Base-by-base conservation (phyloP, 2,329 filamentous ascomycete species). In the Xylariomycetidae sp. region DNA sequence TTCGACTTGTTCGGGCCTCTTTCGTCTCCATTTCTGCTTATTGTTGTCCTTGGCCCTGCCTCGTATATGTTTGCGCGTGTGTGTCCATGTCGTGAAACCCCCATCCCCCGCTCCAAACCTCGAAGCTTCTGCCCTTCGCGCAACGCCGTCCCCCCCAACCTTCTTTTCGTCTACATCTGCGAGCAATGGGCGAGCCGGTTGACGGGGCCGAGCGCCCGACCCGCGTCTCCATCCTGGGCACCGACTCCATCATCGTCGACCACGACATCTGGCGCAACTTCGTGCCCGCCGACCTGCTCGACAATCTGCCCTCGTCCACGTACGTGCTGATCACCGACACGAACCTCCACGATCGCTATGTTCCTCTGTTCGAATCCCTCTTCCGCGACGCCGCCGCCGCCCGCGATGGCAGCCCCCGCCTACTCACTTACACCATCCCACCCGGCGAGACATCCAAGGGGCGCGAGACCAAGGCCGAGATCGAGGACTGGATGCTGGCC, bases 261-360 rank as follows among this genome's bases (percentile, higher is more conserved):
- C 87, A 94, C 58, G 86, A 83, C 45, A 76, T 98, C 35, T 95
- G 89, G 86, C 76, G 82, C 43, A 74, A 74, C 54, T 92, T 85
- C 57, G 80, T 96, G 43, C 79, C 81, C 33, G 65, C 79, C 47
- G 90, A 98, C 61, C 72, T 98, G 36, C 69, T 96, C 42, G 64
- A 72, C 35, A 85, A 82, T 56, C 70, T 92, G 40, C 63, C 74
- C 31, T 92, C 89, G 14, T 93, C 88, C 13, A 96, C 90, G 40
- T 98, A 96, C 59, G 83, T 96, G 38, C 80, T 98, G 41, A 85
- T 98, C 53, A 96, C 92, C 60, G 92, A 98, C 64, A 94, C 89
- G 28, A 96, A 96, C 57, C 76, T 98, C 41, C 76, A 75, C 41
- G 72, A 81, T 15, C 73, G 81, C 49, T 96, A 96, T 60, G 80